Percentiles rank a stretch among this genome's conserved stretches.
Evolutionary conservation across 1,284 basidiomycete species (phyloP).

Genomic region (Moesziomyces parantarcticus): DNA sequence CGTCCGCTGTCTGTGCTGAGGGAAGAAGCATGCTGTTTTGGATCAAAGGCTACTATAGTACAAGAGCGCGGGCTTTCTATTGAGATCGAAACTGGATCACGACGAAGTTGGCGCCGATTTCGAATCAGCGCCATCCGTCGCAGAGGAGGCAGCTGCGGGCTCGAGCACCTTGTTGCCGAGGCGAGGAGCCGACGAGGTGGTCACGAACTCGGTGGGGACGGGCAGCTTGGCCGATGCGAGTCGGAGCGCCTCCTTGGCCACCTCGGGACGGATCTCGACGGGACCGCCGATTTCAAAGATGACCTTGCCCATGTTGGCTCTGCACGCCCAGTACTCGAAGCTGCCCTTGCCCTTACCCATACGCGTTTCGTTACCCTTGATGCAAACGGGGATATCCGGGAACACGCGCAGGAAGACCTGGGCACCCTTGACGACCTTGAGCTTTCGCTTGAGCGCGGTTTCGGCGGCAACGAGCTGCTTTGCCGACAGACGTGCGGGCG

Average conservation of each 20-base stretch:
- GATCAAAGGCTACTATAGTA: too few species aligned
- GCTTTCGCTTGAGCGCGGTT: conserved; percentile 87
- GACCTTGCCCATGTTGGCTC: conserved; percentile 89
- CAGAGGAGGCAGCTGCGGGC: background rate
- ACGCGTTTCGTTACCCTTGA: conserved; percentile 98
- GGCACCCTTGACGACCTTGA: conserved; percentile 89
- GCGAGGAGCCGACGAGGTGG: conserved; percentile 77
- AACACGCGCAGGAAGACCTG: conserved; percentile 91
- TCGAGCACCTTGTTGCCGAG: conserved; percentile 73
- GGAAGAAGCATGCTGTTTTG: too few species aligned
- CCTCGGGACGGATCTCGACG: conserved; percentile 84
- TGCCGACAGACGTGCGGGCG: conserved; percentile 84
- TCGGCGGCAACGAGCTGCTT: conserved; percentile 89
- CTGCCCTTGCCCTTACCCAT: conserved; percentile 99
- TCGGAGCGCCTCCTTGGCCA: conserved; percentile 89
- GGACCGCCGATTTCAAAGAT: conserved; percentile 93
- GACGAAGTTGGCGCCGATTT: background rate
- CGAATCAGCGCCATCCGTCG: background rate
- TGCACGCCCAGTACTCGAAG: conserved; percentile 96
- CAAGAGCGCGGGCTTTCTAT: too few species aligned
- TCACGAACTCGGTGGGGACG: conserved; percentile 88
- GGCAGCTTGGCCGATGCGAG: conserved; percentile 91
- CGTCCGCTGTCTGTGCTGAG: too few species aligned
- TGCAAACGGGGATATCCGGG: conserved; percentile 95
- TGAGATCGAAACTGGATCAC: background rate